Conservation (phyloP, 495 filamentous ascomycete species). For the Opeltia flavorubescens region DNA sequence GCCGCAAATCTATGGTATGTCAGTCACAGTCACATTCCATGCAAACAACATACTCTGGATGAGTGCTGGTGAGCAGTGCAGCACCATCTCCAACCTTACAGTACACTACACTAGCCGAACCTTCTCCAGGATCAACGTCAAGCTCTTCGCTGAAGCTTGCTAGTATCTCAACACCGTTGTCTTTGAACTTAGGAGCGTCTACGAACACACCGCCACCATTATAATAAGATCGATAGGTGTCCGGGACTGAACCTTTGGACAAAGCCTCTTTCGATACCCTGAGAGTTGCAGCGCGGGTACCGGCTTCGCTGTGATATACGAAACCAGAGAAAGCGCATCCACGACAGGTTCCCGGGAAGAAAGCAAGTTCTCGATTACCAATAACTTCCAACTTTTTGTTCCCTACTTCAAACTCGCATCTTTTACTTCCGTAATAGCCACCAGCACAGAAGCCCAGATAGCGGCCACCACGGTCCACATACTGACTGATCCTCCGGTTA, state of each 20-base stretch:
- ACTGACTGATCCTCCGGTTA: slow-evolving; percentile 70
- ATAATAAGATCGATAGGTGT: slow-evolving; percentile 66
- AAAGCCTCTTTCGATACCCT: slow-evolving; percentile 49
- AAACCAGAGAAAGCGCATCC: slow-evolving; percentile 86
- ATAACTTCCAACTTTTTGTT: slow-evolving; percentile 71
- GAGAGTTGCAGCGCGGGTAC: slow-evolving; percentile 60
- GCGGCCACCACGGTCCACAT: slow-evolving; percentile 67
- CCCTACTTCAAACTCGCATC: slow-evolving; percentile 85
- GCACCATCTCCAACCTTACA: slow-evolving; percentile 76
- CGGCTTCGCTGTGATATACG: slow-evolving; percentile 77
- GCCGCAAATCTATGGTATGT: slow-evolving; percentile 56
- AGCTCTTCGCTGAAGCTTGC: slow-evolving; percentile 66
- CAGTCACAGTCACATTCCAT: slow-evolving; percentile 2
- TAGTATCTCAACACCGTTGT: slow-evolving; percentile 61
- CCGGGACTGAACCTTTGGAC: slow-evolving; percentile 36
- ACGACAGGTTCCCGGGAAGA: slow-evolving; percentile 76
- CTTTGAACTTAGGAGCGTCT: slow-evolving; percentile 47
- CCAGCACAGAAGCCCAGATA: slow-evolving; percentile 93
- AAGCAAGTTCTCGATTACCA: slow-evolving; percentile 70
- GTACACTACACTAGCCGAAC: slow-evolving; percentile 67
- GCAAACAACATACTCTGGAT: slow-evolving; percentile 65
- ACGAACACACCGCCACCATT: slow-evolving; percentile 97
- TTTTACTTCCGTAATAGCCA: slow-evolving; percentile 71
- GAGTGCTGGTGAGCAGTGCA: slow-evolving; percentile 71
- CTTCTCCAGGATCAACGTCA: slow-evolving; percentile 61